Evolutionary conservation across 139 green algal species (phyloP), one percentile per base, ranked within the genome.

Genomic region (Deuterostichococcus epilithicus): DNA sequence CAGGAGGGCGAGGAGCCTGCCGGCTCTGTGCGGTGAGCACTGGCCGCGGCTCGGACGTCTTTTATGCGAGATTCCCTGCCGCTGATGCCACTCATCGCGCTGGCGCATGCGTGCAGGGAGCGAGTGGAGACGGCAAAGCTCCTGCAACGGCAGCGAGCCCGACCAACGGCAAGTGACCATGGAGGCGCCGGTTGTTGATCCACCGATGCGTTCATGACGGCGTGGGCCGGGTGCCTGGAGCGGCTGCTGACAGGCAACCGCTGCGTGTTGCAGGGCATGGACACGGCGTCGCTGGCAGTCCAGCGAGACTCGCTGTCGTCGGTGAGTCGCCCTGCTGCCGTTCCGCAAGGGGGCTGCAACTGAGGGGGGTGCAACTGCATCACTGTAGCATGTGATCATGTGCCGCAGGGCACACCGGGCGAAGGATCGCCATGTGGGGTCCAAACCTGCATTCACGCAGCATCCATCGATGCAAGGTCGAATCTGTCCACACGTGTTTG

Each of bases 91-190:
- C n/a, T n/a, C n/a, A n/a, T n/a, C n/a, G n/a, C n/a, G n/a, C n/a
- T n/a, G n/a, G n/a, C n/a, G n/a, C n/a, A n/a, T n/a, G 10, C 15
- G 20, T 63, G 0, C 39, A 83, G 76, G 42, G 71, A 78, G 5
- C 33, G 45, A 20, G 38, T 88, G 42, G 78, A 93, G 39, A 89
- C 91, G 22, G 80, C 88, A 35, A 88, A 85, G 73, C 78, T 91
- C 25, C 58, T 94, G 73, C 90, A 94, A 58, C 86, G 84, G 68
- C 86, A 88, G 75, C 83, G 89, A 6, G 86, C 86, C 71, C 78
- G 87, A 3, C 44, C 39, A 13, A 83, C 78, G 72, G 85, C 82
- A 59, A 25, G 77, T 58, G 35, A 22, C 39, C n/a, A n/a, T n/a
- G n/a, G n/a, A n/a, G n/a, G n/a, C n/a, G n/a, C 15, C 45, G 45